Evolutionary conservation across 1,139 yeast species (phyloP).

Genomic region (Debaryomycetaceae sp.): DNA sequence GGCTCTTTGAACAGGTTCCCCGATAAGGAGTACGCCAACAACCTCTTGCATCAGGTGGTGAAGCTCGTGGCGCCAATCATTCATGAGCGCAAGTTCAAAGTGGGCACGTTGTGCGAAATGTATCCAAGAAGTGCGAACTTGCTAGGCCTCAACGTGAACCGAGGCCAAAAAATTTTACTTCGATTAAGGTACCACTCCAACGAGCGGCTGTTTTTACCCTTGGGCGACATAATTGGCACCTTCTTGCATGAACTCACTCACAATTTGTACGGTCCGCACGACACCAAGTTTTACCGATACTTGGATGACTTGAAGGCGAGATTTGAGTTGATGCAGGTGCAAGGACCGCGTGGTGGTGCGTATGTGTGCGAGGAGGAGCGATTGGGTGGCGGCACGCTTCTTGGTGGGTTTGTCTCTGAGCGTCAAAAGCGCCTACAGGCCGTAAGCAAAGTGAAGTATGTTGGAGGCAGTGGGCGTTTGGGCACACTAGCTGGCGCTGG

Average conservation of each 20-base stretch:
- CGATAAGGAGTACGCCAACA: conserved; percentile 52
- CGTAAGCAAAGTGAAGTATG: conserved; percentile 33
- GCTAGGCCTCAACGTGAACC: conserved; percentile 81
- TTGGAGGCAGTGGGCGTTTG: conserved; percentile 33
- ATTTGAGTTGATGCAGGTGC: conserved; percentile 51
- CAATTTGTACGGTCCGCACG: conserved; percentile 76
- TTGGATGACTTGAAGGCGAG: conserved; percentile 59
- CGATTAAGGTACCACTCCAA: conserved; percentile 62
- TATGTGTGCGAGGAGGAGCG: conserved; percentile 49
- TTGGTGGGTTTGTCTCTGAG: conserved; percentile 20
- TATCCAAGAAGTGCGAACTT: conserved; percentile 66
- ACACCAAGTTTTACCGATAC: conserved; percentile 60
- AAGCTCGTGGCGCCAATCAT: conserved; percentile 69
- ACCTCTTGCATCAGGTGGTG: conserved; percentile 58
- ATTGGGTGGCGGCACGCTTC: conserved; percentile 36
- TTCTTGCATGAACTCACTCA: conserved; percentile 88
- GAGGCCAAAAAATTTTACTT: conserved; percentile 71
- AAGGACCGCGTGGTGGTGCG: too few species aligned
- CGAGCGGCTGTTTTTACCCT: conserved; percentile 55
- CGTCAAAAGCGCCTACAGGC: conserved; percentile 37
- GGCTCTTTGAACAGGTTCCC: conserved; percentile 55
- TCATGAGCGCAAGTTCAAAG: conserved; percentile 61
- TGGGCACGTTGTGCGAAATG: conserved; percentile 74
- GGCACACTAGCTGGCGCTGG: conserved; percentile 18
- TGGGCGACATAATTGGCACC: conserved; percentile 71